Percentiles rank a stretch among this genome's conserved stretches.
These are phyloP conservation scores for Crithidia bombi DNA, from an alignment of 208 protist genomes.

Conservation along the genomic window DNA sequence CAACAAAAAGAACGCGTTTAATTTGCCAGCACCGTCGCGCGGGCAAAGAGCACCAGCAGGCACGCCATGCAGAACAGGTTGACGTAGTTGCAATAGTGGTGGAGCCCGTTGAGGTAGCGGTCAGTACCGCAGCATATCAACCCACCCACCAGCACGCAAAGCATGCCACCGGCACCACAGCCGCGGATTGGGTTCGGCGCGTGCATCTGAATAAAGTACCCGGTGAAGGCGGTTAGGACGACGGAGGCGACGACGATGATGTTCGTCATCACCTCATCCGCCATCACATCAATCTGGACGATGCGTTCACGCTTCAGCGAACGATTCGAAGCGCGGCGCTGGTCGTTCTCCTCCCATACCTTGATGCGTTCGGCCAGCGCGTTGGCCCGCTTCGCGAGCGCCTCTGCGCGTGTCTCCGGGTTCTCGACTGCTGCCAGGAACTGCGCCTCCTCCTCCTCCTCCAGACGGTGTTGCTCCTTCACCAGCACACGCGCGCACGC, in stretches of 20 bases:
- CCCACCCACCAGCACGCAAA: conserved; percentile 40
- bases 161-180: conserved; percentile 32
- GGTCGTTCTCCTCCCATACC: conserved; percentile 39
- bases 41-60: conserved; percentile 20
- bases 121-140: conserved; percentile 39
- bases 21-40: conserved; percentile 26
- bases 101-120: conserved; percentile 22
- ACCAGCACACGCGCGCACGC: conserved; percentile 37
- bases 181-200: conserved; percentile 57
- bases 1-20: conserved; percentile 1
- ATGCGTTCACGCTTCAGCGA: conserved; percentile 33
- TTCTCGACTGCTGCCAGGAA: conserved; percentile 9
- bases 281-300: conserved; percentile 32
- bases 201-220: conserved; percentile 38
- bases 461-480: conserved; percentile 27
- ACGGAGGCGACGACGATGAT: conserved; percentile 45
- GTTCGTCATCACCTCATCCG: conserved; percentile 53
- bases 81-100: conserved; percentile 34
- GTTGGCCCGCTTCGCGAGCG: conserved; percentile 18
- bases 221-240: conserved; percentile 29
- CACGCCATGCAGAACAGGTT: conserved; percentile 18
- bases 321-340: conserved; percentile 31
- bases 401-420: conserved; percentile 24
- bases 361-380: conserved; percentile 30
- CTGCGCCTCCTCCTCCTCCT: conserved; percentile 24